A percentile compares a stretch with the other conserved stretches of the same genome.
phyloP scores from a whole-genome alignment of 108 stramenopile genomes.

The Fragilaria crotonensis region DNA sequence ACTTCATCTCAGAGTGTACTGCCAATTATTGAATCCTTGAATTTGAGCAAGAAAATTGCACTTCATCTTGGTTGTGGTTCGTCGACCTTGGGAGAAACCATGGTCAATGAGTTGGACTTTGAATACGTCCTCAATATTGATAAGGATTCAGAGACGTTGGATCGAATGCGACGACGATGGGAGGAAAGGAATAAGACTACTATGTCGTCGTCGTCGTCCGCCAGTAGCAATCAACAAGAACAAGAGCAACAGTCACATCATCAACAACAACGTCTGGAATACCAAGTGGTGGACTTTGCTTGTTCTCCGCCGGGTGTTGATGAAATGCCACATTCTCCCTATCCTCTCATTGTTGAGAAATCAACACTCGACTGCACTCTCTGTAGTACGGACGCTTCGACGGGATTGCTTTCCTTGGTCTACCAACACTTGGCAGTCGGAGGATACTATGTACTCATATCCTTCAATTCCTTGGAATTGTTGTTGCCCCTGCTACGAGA shows the following conservation, averaged over 20 bases:
- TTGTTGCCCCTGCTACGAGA: constrained; percentile 42
- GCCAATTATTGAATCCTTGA: constrained; percentile 11
- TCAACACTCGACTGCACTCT: constrained; percentile 76
- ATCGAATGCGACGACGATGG: constrained; percentile 61
- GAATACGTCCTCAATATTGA: constrained; percentile 62
- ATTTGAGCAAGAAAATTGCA: constrained; percentile 13
- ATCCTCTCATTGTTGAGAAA: constrained; percentile 62
- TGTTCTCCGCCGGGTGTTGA: background rate
- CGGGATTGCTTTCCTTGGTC: constrained; percentile 49
- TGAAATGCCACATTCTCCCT: background rate
- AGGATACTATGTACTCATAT: constrained; percentile 63
- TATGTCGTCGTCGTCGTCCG: background rate
- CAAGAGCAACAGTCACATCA: no score
- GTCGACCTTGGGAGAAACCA: constrained; percentile 61
- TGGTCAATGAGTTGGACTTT: constrained; percentile 33
- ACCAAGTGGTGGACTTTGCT: constrained; percentile 17
- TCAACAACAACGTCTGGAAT: constrained; percentile 4
- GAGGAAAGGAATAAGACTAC: constrained; percentile 1
- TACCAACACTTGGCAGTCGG: constrained; percentile 52
- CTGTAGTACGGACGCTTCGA: constrained; percentile 55
- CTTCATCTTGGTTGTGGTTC: constrained; percentile 77
- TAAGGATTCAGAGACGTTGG: constrained; percentile 42
- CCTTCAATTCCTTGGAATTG: constrained; percentile 64
- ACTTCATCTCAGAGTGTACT: constrained; percentile 33
- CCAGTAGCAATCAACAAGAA: background rate